These are phyloP conservation scores for Diaporthe capsici DNA, from an alignment of 2,329 filamentous ascomycete species.

Conservation along the genomic window DNA sequence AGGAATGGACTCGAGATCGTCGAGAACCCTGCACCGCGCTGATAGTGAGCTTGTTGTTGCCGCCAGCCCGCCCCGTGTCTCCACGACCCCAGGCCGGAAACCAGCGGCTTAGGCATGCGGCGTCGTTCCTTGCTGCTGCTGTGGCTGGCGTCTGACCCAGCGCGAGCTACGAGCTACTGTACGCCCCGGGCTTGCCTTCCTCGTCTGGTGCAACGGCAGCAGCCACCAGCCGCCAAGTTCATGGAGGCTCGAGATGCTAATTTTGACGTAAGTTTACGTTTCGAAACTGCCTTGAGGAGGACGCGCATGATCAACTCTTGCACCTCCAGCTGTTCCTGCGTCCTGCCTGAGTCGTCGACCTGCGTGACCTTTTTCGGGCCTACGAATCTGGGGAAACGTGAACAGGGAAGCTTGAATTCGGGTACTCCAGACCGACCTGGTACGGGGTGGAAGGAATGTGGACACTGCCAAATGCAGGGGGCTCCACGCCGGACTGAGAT, in stretches of 20 bases:
- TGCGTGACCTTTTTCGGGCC: not conserved
- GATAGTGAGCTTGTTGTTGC: not conserved
- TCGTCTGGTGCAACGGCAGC: not conserved
- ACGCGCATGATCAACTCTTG: constrained; percentile 24
- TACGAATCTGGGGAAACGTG: constrained; percentile 14
- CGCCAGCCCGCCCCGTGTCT: constrained; percentile 2
- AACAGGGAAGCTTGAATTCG: not conserved
- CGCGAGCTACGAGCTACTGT: not conserved
- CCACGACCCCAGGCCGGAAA: constrained; percentile 30
- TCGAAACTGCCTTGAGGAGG: constrained; percentile 1
- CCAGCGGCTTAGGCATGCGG: constrained; percentile 35
- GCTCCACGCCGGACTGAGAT: constrained; percentile 26
- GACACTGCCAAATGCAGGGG: constrained; percentile 27
- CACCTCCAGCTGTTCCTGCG: constrained; percentile 19
- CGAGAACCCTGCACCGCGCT: constrained; percentile 28
- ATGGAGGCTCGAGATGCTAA: constrained; percentile 11
- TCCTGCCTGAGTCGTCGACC: constrained; percentile 2
- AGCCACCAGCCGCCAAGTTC: constrained; percentile 13
- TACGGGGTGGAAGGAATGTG: constrained; percentile 23
- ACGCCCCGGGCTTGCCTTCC: constrained; percentile 1
- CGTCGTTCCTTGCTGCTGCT: constrained; percentile 24
- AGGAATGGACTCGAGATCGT: constrained; percentile 20
- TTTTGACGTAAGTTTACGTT: constrained; percentile 33
- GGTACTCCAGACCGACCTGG: not conserved
- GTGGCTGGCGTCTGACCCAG: constrained; percentile 23